A percentile compares a stretch with the other conserved stretches of the same genome.
Conservation (phyloP, 495 filamentous ascomycete species). For the Aspergillus affinis region DNA sequence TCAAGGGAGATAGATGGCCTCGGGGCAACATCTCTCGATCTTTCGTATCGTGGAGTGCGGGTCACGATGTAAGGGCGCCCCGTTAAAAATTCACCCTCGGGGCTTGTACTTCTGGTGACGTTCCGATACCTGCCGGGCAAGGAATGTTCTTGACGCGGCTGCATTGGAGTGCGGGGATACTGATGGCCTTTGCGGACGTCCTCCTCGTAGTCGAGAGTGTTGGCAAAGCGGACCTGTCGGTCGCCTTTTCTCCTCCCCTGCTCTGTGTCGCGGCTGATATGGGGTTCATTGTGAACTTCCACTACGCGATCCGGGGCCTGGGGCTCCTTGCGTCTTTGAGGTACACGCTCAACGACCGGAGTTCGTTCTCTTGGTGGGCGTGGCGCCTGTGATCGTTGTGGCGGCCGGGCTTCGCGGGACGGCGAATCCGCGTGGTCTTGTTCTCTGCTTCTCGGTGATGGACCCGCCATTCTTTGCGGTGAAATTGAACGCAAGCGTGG, state of each 20-base stretch:
- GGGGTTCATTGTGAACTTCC: conserved; percentile 17
- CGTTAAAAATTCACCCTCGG: not conserved
- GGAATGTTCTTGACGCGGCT: not conserved
- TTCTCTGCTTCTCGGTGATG: not conserved
- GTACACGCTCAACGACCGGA: conserved; percentile 22
- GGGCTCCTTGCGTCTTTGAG: conserved; percentile 13
- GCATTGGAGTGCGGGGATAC: not conserved
- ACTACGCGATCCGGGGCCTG: conserved; percentile 8
- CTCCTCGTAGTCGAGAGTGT: conserved; percentile 14
- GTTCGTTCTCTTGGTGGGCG: conserved; percentile 25
- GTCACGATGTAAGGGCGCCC: not conserved
- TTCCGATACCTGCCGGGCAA: not conserved
- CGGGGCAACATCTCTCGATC: not conserved
- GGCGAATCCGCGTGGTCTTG: not conserved
- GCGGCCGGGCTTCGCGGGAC: conserved; percentile 2
- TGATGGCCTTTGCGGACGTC: conserved; percentile 6
- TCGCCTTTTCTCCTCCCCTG: conserved; percentile 7
- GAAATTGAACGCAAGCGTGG: not conserved
- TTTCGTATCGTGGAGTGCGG: not conserved
- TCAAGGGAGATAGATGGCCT: not conserved
- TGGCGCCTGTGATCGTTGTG: conserved; percentile 1
- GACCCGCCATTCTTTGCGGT: not conserved
- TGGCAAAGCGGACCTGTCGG: conserved; percentile 21
- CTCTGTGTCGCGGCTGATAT: conserved; percentile 5
- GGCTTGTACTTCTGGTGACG: not conserved